These are phyloP conservation scores for Sparassis latifolia DNA, from an alignment of 1,284 basidiomycete species.

Conservation along the genomic window DNA sequence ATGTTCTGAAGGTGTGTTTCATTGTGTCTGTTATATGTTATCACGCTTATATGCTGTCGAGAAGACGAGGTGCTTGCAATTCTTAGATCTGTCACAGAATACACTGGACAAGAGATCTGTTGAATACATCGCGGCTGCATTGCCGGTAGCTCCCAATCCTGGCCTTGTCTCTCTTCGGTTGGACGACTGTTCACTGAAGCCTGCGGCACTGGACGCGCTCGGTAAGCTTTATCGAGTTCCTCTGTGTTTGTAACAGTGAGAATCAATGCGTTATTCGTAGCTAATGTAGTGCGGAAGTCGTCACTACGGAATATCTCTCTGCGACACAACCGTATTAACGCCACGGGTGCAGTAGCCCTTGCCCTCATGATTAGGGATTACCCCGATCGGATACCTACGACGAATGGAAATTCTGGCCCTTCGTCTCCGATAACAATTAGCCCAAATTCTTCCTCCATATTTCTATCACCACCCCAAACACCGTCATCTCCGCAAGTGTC, in stretches of 20 bases:
- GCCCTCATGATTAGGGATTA: conserved; percentile 95
- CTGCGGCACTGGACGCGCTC: conserved; percentile 68
- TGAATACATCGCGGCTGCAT: conserved; percentile 74
- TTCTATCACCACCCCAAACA: conserved; percentile 18
- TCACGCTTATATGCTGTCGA: neutral
- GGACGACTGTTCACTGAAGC: conserved; percentile 76
- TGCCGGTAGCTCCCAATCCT: conserved; percentile 46
- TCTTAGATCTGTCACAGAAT: conserved; percentile 88
- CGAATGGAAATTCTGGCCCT: conserved; percentile 16
- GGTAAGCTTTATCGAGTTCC: conserved; percentile 40
- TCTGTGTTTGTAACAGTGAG: neutral
- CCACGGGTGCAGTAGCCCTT: conserved; percentile 82
- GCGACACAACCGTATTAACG: conserved; percentile 78
- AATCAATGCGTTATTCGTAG: conserved; percentile 29
- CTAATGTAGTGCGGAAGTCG: conserved; percentile 76
- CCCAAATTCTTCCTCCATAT: conserved; percentile 13
- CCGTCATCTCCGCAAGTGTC: conserved; percentile 23
- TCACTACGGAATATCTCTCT: conserved; percentile 83
- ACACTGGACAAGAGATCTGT: conserved; percentile 77
- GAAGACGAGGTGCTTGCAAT: conserved; percentile 71
- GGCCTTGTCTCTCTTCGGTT: conserved; percentile 74
- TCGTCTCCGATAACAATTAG: conserved; percentile 18
- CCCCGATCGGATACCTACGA: conserved; percentile 61
- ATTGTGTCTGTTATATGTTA: neutral
- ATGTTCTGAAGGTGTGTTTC: conserved; percentile 58